phyloP scores from a whole-genome alignment of 1,284 basidiomycete genomes.

The Apiotrichum veenhuisii region DNA sequence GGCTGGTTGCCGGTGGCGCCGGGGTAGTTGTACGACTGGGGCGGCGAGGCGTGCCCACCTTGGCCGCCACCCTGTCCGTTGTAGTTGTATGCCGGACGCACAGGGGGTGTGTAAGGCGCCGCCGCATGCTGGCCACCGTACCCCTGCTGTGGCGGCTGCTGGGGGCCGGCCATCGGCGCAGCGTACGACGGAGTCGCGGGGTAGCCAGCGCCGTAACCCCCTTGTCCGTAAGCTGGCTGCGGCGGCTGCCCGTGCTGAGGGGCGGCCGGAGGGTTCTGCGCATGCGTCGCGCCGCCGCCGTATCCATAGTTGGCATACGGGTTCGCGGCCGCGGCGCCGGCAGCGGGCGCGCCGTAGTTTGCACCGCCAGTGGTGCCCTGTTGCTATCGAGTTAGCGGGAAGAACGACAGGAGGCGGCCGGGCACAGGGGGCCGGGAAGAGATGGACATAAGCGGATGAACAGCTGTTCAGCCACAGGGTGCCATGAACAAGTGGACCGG shows the following conservation, averaged over 20 bases:
- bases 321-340: conserved; percentile 22
- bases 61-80: conserved; percentile 1
- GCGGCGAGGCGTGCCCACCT: conserved; percentile 1
- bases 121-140: conserved; percentile 5
- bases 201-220: conserved; percentile 2
- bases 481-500: too few species aligned
- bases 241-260: conserved; percentile 4
- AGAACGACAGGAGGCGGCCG: too few species aligned
- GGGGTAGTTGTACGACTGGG: conserved; percentile 3
- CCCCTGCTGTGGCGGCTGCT: conserved; percentile 12
- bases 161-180: neutral
- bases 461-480: too few species aligned
- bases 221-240: conserved; percentile 3
- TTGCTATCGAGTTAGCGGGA: too few species aligned
- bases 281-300: conserved; percentile 40
- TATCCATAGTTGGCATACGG: conserved; percentile 48
- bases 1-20: conserved; percentile 19
- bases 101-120: conserved; percentile 19
- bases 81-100: neutral
- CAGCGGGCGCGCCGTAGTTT: conserved; percentile 12
- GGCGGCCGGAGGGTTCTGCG: neutral
- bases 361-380: conserved; percentile 5
- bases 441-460: too few species aligned
- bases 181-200: neutral
- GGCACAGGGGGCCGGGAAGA: too few species aligned